phyloP scores from a whole-genome alignment of 768 basidiomycete genomes.

The Sarcodon aspratus region DNA sequence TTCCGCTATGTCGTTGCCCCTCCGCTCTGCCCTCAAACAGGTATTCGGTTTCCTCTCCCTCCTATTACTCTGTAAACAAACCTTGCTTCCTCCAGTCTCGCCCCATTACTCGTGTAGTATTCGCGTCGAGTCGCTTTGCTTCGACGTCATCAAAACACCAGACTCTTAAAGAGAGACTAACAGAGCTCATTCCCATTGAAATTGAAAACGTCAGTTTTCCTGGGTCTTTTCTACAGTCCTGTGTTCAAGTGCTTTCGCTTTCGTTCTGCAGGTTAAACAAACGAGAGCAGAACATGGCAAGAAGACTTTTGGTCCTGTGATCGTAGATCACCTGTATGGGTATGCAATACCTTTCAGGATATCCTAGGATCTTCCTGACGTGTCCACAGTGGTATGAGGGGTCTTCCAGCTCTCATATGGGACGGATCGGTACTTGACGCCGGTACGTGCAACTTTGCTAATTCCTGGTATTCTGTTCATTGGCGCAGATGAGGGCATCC shows the following conservation, averaged over 20 bases:
- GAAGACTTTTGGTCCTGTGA: constrained; percentile 86
- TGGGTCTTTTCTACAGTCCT: not conserved
- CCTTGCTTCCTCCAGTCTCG: constrained; percentile 30
- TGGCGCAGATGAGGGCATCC: constrained; percentile 81
- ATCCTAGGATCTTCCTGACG: constrained; percentile 3
- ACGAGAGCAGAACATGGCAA: constrained; percentile 81
- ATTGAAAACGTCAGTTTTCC: constrained; percentile 47
- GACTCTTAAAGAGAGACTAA: constrained; percentile 85
- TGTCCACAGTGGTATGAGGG: constrained; percentile 64
- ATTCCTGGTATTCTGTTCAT: constrained; percentile 4
- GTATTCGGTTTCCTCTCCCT: constrained; percentile 22
- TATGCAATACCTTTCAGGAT: constrained; percentile 17
- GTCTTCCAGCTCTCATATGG: constrained; percentile 92
- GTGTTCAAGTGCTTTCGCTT: constrained; percentile 5
- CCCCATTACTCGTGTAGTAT: constrained; percentile 30
- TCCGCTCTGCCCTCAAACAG: constrained; percentile 21
- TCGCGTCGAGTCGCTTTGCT: constrained; percentile 41
- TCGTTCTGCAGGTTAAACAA: constrained; percentile 53
- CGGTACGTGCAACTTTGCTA: constrained; percentile 30
- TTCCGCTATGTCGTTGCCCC: not conserved
- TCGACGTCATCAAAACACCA: constrained; percentile 56
- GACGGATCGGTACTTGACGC: constrained; percentile 96
- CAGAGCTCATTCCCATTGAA: constrained; percentile 87
- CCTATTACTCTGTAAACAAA: not conserved
- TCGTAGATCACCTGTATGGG: constrained; percentile 90